A percentile compares a stretch with the other conserved stretches of the same genome.
phyloP scores from a whole-genome alignment of 2,329 filamentous ascomycete genomes.

The Thelonectria blattea region DNA sequence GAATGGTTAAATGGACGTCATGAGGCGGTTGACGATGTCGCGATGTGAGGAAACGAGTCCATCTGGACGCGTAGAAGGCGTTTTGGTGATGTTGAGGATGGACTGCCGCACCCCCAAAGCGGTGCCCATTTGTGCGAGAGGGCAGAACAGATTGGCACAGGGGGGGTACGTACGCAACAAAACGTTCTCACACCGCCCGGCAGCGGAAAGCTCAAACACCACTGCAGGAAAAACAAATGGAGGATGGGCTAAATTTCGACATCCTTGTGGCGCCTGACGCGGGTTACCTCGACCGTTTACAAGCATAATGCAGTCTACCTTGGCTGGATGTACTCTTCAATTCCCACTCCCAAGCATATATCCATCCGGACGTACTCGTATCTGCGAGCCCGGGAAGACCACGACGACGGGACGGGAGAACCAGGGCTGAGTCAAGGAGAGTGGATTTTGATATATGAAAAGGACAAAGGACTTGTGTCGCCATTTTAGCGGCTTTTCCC shows the following conservation, averaged over 20 bases:
- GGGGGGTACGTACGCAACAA: not conserved
- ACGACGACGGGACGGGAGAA: not conserved
- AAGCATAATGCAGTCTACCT: not conserved
- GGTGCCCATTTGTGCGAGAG: not conserved
- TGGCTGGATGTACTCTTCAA: not conserved
- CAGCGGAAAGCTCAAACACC: no score
- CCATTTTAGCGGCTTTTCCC: conserved; percentile 21
- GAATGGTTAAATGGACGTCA: conserved; percentile 61
- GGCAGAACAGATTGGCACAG: not conserved
- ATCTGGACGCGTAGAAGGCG: not conserved
- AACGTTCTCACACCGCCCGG: conserved; percentile 19
- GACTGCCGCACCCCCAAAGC: not conserved
- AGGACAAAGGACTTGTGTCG: conserved; percentile 16
- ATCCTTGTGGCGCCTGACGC: conserved; percentile 37
- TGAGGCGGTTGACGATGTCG: conserved; percentile 46
- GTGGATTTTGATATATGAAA: conserved; percentile 2
- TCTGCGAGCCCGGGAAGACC: not conserved
- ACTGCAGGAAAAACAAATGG: conserved; percentile 7
- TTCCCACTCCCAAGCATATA: not conserved
- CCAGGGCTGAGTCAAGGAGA: conserved; percentile 1
- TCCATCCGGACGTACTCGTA: conserved; percentile 3
- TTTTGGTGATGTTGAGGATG: conserved; percentile 6
- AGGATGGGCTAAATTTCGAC: conserved; percentile 33
- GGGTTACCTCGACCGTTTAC: conserved; percentile 10
- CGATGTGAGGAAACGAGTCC: conserved; percentile 23